A percentile compares a stretch with the other conserved stretches of the same genome.
Evolutionary conservation across 2,329 filamentous ascomycete species (phyloP).

Genomic region (Calcarisporium arbuscula): DNA sequence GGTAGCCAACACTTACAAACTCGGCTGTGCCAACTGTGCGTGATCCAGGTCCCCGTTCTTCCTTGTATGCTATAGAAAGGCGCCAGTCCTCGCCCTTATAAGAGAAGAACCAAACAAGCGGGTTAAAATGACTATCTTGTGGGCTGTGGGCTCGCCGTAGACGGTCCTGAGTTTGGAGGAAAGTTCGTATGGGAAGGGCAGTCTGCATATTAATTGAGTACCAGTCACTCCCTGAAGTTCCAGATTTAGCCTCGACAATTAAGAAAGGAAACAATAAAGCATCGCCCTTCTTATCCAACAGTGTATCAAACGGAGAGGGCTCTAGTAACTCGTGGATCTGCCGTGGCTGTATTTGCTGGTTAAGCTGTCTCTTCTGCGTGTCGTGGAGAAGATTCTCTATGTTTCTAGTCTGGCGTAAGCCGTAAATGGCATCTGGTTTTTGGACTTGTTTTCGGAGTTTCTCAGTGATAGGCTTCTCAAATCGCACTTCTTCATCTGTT

Average conservation of each 20-base stretch:
- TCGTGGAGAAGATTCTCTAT: not conserved
- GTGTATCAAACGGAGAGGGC: too few relatives aligned
- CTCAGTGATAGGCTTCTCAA: too few relatives aligned
- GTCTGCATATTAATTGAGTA: slow-evolving; percentile 8
- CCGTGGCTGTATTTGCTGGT: not conserved
- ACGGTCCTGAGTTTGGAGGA: slow-evolving; percentile 7
- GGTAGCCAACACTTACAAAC: too few relatives aligned
- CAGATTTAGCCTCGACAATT: slow-evolving; percentile 10
- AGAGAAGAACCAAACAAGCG: not conserved
- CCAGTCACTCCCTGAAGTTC: slow-evolving; percentile 3
- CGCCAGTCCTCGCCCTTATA: not conserved
- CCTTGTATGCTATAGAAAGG: not conserved
- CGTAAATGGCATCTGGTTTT: too few relatives aligned
- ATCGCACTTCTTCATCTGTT: too few relatives aligned
- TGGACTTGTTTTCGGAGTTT: too few relatives aligned
- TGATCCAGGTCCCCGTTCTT: too few relatives aligned
- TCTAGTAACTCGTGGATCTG: not conserved
- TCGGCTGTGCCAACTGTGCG: too few relatives aligned
- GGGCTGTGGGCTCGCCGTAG: not conserved
- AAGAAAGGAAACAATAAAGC: slow-evolving; percentile 10
- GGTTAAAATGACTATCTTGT: not conserved
- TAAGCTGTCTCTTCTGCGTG: not conserved
- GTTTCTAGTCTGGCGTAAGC: not conserved
- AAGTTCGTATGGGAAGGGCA: slow-evolving; percentile 9
- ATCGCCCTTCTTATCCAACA: not conserved